Base-by-base conservation (phyloP, 352 stramenopile species). In the Halophytophthora polymorphica region DNA sequence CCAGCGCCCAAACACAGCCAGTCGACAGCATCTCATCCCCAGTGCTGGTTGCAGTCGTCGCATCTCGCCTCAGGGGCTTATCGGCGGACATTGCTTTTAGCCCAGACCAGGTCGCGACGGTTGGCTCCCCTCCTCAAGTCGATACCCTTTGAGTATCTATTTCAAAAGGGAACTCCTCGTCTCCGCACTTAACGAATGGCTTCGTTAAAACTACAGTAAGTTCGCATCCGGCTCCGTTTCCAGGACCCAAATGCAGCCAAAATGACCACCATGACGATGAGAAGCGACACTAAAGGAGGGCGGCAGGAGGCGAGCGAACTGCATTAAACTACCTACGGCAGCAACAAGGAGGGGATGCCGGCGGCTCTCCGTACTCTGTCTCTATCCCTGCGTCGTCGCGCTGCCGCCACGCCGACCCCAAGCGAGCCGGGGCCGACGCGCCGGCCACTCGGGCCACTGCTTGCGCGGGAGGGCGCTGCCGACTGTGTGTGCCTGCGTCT, bases 291-390 rank as follows among this genome's bases (percentile, higher is more conserved):
- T 21, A 34, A 44, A 40, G 19, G 41, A 62, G 53, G 42, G 49
- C 50, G 52, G 54, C 53, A 62, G 50, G 52, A 34, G n/a, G 29
- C 29, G 29, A 34, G 6, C 12, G 6, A 34, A 34, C 56, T 66
- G 53, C 61, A 66, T 66, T 66, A 60, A 66, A 66, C 52, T 70
- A 70, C 61, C 57, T 63, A 66, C 48, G 57, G 35, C 38, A 40
- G 34, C 50, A 64, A 61, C 43, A 25, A 51, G 40, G 47, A 51
- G 23, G 39, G 25, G 18, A 46, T 49, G 47, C 25, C 47, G 54
- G 53, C 22, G n/a, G n/a, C n/a, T n/a, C n/a, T n/a, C n/a, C n/a
- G n/a, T n/a, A n/a, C n/a, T n/a, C n/a, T n/a, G n/a, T n/a, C 38
- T 66, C 50, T 50, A 58, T 43, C 31, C 41, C 59, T 41, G 36